These are phyloP conservation scores for Gossypium thurberi DNA, from an alignment of 345 rosid genomes.

Conservation along the genomic window DNA sequence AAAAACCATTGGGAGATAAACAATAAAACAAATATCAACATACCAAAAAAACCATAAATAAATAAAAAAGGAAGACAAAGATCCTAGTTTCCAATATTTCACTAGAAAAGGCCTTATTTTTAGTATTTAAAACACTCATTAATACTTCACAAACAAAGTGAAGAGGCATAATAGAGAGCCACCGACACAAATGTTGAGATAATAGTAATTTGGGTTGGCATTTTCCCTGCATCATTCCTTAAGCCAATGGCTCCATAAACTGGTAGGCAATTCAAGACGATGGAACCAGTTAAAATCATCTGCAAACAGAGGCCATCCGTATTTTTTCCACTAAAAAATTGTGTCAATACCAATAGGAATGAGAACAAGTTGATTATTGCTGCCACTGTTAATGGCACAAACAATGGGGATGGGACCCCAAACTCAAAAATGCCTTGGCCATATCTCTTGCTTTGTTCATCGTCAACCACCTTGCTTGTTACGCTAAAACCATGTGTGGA, in stretches of 20 bases:
- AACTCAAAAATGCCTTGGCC: constrained; percentile 51
- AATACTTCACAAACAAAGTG: constrained; percentile 14
- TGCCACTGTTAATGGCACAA: constrained; percentile 30
- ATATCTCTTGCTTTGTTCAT: constrained; percentile 44
- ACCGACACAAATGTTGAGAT: constrained; percentile 24
- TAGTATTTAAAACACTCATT: not conserved
- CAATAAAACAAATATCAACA: too few relatives aligned
- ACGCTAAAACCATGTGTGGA: constrained; percentile 40
- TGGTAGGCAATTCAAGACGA: constrained; percentile 43
- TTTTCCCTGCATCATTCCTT: constrained; percentile 51
- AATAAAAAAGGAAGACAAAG: too few relatives aligned
- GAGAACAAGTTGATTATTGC: constrained; percentile 49
- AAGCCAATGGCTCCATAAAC: constrained; percentile 52
- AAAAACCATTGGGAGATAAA: too few relatives aligned
- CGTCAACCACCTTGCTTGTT: constrained; percentile 48
- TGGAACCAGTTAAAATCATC: constrained; percentile 36
- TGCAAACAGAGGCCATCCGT: constrained; percentile 30
- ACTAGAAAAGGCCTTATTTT: too few relatives aligned
- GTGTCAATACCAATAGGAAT: constrained; percentile 25
- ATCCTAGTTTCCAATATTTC: too few relatives aligned
- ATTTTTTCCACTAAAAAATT: not conserved
- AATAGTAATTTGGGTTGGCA: constrained; percentile 29
- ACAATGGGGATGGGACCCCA: constrained; percentile 45
- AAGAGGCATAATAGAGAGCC: constrained; percentile 24
- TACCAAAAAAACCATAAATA: too few relatives aligned